Evolutionary conservation across 768 basidiomycete genomes (phyloP), one percentile per base, ranked within the genome.

Genomic region (Paxillus involutus): DNA sequence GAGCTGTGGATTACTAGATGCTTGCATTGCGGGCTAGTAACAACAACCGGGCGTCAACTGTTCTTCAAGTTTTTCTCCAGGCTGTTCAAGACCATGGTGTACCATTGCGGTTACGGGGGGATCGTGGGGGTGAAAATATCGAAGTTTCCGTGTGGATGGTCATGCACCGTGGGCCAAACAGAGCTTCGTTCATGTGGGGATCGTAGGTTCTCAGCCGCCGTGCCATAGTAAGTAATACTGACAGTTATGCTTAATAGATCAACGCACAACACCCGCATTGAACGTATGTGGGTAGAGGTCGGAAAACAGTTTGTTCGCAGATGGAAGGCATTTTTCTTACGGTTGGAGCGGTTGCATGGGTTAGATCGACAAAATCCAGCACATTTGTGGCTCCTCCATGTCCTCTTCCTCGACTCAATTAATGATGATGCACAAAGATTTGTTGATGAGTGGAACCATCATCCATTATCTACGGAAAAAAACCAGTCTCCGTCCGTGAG

Each of bases 121-220:
- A 78, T 52, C 71, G 74, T 65, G 75, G 77, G 4, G 58, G 58
- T 8, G 73, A 76, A 55, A 76, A 77, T 55, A 29, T 75, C 2
- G 48, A 59, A 11, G 69, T 76, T 19, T 71, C 73, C 24, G 39
- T 24, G 3, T 58, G 43, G 14, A 64, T 67, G 62, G 56, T 58
- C 12, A 45, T 52, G 10, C 39, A 44, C 10, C 24, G 44, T 21
- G 67, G 67, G 3, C 46, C 51, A 1, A 50, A 56, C 4, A 32
- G 51, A 11, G 68, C 70, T 2, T 75, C 71, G 4, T 77, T 75
- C 42, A 76, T 76, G 9, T 75, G 68, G 66, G 75, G 75, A 26
- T 39, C 62, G 71, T 71, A 56, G 52, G 62, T 24, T 42, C 43
- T 26, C 5, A 26, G 6, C 6, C 4, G 26, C 4, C 1, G 6